Conservation (phyloP, 2,329 filamentous ascomycete genomes). For the Aspergillus quadricinctus region DNA sequence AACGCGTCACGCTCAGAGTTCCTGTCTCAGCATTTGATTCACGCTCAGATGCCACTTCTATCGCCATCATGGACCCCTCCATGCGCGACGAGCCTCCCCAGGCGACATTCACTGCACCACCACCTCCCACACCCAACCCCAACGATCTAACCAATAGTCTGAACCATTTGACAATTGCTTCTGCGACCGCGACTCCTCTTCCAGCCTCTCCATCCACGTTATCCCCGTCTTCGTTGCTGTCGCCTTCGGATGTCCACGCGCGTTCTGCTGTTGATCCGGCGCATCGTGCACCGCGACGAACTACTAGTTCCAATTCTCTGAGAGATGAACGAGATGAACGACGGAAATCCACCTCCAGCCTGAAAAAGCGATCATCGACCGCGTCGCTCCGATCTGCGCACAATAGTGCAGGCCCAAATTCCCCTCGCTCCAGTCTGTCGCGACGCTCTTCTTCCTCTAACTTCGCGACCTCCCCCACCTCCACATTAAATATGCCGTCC, state of each 20-base stretch:
- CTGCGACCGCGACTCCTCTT: conserved; percentile 18
- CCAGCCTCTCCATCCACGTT: conserved; percentile 22
- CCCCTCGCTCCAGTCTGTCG: conserved; percentile 29
- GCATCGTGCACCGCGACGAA: conserved; percentile 23
- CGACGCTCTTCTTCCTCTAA: conserved; percentile 33
- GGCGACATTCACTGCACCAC: conserved; percentile 14
- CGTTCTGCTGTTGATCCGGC: conserved; percentile 15
- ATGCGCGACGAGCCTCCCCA: conserved; percentile 21
- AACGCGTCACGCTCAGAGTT: background rate
- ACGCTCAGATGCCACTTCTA: conserved; percentile 14
- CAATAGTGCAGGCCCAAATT: conserved; percentile 21
- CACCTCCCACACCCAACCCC: conserved; percentile 6
- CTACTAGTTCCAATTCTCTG: conserved; percentile 33
- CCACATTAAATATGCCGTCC: conserved; percentile 22
- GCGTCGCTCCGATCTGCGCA: conserved; percentile 35
- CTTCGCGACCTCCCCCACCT: conserved; percentile 22
- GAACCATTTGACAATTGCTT: conserved; percentile 25
- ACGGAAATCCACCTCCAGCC: conserved; percentile 28
- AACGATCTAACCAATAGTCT: conserved; percentile 21
- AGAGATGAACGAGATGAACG: conserved; percentile 38
- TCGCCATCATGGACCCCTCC: conserved; percentile 29
- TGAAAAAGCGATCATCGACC: conserved; percentile 37
- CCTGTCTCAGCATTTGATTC: background rate
- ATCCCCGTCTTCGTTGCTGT: conserved; percentile 21
- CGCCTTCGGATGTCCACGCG: conserved; percentile 20